Evolutionary conservation across 345 rosid genomes (phyloP).

Genomic region (Toxicodendron radicans): DNA sequence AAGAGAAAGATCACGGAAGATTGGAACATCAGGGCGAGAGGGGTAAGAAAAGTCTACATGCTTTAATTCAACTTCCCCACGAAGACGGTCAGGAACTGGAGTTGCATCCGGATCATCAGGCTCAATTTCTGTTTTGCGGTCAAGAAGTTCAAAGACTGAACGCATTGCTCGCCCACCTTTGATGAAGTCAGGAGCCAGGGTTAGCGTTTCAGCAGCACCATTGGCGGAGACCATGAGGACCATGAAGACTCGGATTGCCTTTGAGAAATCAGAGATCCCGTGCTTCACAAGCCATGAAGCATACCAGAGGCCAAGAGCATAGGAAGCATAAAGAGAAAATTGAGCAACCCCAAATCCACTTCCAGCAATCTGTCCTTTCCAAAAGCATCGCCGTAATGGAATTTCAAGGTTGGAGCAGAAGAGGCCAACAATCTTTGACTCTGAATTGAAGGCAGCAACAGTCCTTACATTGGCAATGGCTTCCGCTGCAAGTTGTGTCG

Average conservation of each 20-base stretch:
- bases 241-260: slow-evolving; percentile 95
- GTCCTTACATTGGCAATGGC: slow-evolving; percentile 97
- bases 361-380: slow-evolving; percentile 99
- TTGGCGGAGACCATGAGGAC: slow-evolving; percentile 99
- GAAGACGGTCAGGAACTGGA: slow-evolving; percentile 71
- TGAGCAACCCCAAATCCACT: slow-evolving; percentile 96
- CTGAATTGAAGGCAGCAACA: slow-evolving; percentile 96
- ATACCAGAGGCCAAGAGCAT: slow-evolving; percentile 99
- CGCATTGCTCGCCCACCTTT: slow-evolving; percentile 96
- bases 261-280: slow-evolving; percentile 95
- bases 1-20: slow-evolving; percentile 81
- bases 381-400: slow-evolving; percentile 85
- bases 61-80: slow-evolving; percentile 93
- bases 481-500: slow-evolving; percentile 95
- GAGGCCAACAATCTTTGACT: slow-evolving; percentile 76
- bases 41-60: slow-evolving; percentile 97
- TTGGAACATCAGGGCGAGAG: slow-evolving; percentile 75
- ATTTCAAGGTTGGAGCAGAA: slow-evolving; percentile 74
- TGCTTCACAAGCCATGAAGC: slow-evolving; percentile 99
- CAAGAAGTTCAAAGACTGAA: slow-evolving; percentile 90
- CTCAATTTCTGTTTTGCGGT: slow-evolving; percentile 95
- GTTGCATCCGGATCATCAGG: slow-evolving; percentile 89
- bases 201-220: slow-evolving; percentile 96
- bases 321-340: slow-evolving; percentile 87
- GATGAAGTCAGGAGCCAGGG: slow-evolving; percentile 96